These are phyloP conservation scores for Suillus placidus DNA, from an alignment of 768 basidiomycete species.

Conservation along the genomic window DNA sequence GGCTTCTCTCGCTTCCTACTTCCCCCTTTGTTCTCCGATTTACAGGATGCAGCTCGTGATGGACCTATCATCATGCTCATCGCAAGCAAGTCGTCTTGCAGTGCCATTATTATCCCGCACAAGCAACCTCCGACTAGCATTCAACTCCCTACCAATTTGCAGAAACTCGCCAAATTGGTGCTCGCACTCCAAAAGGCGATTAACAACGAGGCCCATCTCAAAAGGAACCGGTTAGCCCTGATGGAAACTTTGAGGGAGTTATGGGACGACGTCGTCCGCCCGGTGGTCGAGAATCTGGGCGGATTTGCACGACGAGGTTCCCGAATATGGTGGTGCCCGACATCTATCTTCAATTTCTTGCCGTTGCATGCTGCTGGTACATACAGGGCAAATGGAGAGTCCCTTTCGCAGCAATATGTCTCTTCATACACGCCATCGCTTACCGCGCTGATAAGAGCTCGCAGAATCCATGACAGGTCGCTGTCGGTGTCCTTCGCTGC, in stretches of 20 bases:
- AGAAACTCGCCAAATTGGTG: too few relatives aligned
- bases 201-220: too few relatives aligned
- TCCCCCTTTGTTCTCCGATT: slow-evolving; percentile 12
- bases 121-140: neutral
- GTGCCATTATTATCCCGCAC: slow-evolving; percentile 17
- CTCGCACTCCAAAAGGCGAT: too few relatives aligned
- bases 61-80: slow-evolving; percentile 10
- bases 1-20: slow-evolving; percentile 21
- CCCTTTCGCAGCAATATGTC: neutral
- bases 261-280: neutral
- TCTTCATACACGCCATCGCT: slow-evolving; percentile 17
- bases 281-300: neutral
- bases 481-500: neutral
- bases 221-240: too few relatives aligned
- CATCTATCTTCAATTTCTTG: slow-evolving; percentile 9
- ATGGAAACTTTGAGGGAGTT: neutral
- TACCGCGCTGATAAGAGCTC: slow-evolving; percentile 14
- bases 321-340: slow-evolving; percentile 16
- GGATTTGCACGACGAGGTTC: neutral
- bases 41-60: slow-evolving; percentile 10
- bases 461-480: neutral
- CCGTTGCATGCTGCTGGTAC: slow-evolving; percentile 18
- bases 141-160: neutral
- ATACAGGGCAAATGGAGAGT: neutral
- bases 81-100: slow-evolving; percentile 14